Evolutionary conservation across 768 basidiomycete species (phyloP), one percentile per base, ranked within the genome.

Genomic region (Boletales sp.): DNA sequence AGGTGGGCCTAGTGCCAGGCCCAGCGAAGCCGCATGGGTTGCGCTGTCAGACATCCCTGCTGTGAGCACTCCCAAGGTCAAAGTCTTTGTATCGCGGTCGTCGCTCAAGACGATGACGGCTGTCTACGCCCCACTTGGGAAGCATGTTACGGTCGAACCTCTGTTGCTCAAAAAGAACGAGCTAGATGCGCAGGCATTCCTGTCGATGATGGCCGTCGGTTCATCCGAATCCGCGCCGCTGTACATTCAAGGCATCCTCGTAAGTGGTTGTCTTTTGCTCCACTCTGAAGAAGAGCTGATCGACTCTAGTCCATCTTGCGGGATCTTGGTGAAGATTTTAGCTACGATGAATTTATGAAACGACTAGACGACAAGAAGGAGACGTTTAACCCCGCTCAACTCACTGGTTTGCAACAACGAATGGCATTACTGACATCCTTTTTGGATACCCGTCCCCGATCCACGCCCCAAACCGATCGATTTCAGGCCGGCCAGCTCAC

Each of bases 191-290:
- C 68, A 81, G 15, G 83, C 86, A 1, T 82, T 88, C 50, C 56
- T 87, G 31, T 84, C 84, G 0, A 83, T 88, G 81, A 88, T 88
- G 87, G 81, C 84, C 0, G 71, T 87, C 1, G 80, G 76, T 0
- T 78, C 79, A 0, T 79, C 81, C 0, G 82, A 84, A 2, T 70
- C 73, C 0, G 78, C 83, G 0, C 87, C 86, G 0, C 62, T 88
- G 1, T 88, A 88, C 62, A 79, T 88, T 59, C 86, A 88, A 46
- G 76, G 80, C 0, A 65, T 88, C 21, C 57, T 88, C 55, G 86
- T 87, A 56, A 57, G 79, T 59, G 15, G n/a, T 14, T 42, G 17
- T 43, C 41, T 32, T 31, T 38, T 21, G 12, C 50, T 21, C 17
- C 19, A 9, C 25, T 41, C 28, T 55, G 44, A 44, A 8, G 28